Evolutionary conservation across 169 alveolate species (phyloP).

Genomic region (Plasmodium coatneyi): DNA sequence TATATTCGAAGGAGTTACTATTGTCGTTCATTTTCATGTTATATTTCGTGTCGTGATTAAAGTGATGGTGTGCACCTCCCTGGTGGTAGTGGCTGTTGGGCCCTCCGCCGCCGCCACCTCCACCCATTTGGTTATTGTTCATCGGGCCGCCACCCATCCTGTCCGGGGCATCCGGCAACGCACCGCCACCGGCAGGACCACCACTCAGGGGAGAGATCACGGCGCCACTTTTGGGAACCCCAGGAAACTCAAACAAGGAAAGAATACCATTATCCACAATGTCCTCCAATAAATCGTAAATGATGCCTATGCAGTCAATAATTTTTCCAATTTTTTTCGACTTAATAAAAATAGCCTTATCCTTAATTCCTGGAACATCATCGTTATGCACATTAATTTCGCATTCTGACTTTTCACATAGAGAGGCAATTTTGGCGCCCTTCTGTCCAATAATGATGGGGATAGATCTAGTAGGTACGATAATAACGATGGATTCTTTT

Average conservation of each 20-base stretch:
- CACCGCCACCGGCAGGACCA: background rate
- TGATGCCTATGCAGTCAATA: constrained; percentile 61
- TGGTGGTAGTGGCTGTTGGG: background rate
- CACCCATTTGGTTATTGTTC: background rate
- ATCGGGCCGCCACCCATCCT: background rate
- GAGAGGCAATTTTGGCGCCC: constrained; percentile 58
- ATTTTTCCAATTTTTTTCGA: constrained; percentile 47
- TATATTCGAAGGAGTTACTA: constrained; percentile 11
- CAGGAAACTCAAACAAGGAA: constrained; percentile 54
- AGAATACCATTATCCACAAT: constrained; percentile 59
- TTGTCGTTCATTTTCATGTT: constrained; percentile 57
- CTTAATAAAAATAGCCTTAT: constrained; percentile 66
- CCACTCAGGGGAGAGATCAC: background rate
- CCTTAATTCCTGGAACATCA: constrained; percentile 72
- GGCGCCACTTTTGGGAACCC: constrained; percentile 37
- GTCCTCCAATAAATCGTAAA: constrained; percentile 58
- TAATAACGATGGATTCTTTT: constrained; percentile 60
- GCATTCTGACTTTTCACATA: constrained; percentile 49
- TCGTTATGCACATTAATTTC: constrained; percentile 72
- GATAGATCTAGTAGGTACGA: constrained; percentile 70
- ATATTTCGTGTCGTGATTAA: background rate
- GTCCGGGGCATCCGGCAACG: background rate
- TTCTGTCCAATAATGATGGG: constrained; percentile 70
- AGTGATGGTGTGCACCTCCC: background rate
- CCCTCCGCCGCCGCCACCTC: background rate